Evolutionary conservation across 2,329 filamentous ascomycete genomes (phyloP).

Genomic region (Meredithiella fracta): DNA sequence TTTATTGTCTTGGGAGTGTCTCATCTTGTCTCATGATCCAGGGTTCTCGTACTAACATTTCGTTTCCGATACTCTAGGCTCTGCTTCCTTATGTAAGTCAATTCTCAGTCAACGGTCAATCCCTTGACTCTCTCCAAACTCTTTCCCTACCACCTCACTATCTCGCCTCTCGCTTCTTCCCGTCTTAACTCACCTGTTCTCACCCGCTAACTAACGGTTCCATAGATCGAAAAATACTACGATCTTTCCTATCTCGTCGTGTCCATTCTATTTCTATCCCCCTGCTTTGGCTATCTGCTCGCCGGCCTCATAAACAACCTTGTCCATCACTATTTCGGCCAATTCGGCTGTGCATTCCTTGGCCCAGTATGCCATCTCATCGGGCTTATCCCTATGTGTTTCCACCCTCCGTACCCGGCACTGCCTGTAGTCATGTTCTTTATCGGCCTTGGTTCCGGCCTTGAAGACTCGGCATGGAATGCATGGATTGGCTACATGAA

Average conservation of each 20-base stretch:
- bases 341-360: constrained; percentile 53
- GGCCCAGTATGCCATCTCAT: constrained; percentile 45
- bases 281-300: constrained; percentile 46
- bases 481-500: constrained; percentile 54
- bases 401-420: constrained; percentile 54
- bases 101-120: background rate
- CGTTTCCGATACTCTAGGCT: constrained; percentile 21
- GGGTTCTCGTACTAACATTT: constrained; percentile 1
- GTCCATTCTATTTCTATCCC: constrained; percentile 50
- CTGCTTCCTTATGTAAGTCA: constrained; percentile 30
- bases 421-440: constrained; percentile 49
- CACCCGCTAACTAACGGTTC: background rate
- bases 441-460: constrained; percentile 54
- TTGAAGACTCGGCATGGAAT: constrained; percentile 45
- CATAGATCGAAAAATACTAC: constrained; percentile 32
- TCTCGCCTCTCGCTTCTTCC: too few relatives aligned
- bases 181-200: too few relatives aligned
- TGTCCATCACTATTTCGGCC: constrained; percentile 48
- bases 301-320: constrained; percentile 48
- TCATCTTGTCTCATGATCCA: background rate
- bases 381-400: constrained; percentile 46
- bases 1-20: background rate
- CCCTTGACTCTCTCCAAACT: background rate
- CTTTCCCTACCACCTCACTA: too few relatives aligned
- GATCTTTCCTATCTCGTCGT: constrained; percentile 43